A percentile compares a stretch with the other conserved stretches of the same genome.
Conservation (phyloP, 2,329 filamentous ascomycete genomes). For the Sporothrix globosa region DNA sequence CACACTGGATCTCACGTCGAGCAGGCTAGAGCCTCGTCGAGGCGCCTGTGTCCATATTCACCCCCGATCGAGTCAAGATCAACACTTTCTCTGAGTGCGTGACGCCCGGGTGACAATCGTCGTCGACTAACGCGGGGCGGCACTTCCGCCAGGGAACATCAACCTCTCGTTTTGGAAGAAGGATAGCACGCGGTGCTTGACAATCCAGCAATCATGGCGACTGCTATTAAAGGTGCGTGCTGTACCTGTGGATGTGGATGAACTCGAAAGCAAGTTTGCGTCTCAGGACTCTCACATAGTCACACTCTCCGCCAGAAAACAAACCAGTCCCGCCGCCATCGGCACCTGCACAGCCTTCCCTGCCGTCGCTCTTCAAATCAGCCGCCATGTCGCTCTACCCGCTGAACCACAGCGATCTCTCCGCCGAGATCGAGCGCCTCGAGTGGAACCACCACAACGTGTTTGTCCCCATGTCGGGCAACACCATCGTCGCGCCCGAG, state of each 20-base stretch:
- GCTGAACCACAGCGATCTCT: constrained; percentile 28
- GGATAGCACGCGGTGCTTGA: neutral
- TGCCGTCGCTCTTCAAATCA: neutral
- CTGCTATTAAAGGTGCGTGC: constrained; percentile 6
- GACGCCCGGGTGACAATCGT: neutral
- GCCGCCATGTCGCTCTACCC: constrained; percentile 28
- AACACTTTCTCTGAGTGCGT: neutral
- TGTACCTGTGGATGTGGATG: neutral
- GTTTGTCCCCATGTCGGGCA: constrained; percentile 23
- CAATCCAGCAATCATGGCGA: neutral
- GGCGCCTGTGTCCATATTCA: neutral
- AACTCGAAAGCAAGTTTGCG: neutral
- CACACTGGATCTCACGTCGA: too few relatives aligned
- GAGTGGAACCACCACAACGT: constrained; percentile 32
- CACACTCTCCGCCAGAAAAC: neutral
- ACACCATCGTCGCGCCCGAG: constrained; percentile 22
- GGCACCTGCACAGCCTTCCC: neutral
- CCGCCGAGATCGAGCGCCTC: constrained; percentile 32
- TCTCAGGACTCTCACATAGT: neutral
- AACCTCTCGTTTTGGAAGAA: neutral
- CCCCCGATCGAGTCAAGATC: constrained; percentile 1
- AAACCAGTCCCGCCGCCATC: too few relatives aligned
- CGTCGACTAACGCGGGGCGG: neutral
- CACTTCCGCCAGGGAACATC: neutral
- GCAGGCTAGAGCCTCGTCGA: neutral